Evolutionary conservation across 163 green algal genomes (phyloP).

Genomic region (Chlamydomonas reinhardtii): DNA sequence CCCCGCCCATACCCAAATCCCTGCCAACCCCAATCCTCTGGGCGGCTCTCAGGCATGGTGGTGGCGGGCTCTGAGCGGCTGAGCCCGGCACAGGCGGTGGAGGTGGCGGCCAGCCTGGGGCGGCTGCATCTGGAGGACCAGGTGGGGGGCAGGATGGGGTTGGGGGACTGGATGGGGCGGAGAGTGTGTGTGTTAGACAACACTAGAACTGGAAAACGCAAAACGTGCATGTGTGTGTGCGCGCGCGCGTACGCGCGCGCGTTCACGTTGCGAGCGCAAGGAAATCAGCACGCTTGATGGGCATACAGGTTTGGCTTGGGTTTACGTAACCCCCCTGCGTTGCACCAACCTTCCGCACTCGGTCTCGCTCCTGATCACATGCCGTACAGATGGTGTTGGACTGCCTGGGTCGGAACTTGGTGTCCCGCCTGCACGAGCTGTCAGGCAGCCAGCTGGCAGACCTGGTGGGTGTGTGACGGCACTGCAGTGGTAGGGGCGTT

Average conservation of each 20-base stretch:
- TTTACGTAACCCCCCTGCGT: too few relatives aligned
- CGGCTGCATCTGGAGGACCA: slow-evolving; percentile 18
- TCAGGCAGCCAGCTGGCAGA: slow-evolving; percentile 24
- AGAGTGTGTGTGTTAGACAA: too few relatives aligned
- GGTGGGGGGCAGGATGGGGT: not conserved
- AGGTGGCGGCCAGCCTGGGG: slow-evolving; percentile 1
- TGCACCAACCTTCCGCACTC: too few relatives aligned
- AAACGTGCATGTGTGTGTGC: too few relatives aligned
- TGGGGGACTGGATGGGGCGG: not conserved
- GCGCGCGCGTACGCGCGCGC: too few relatives aligned
- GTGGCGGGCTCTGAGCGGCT: slow-evolving; percentile 34
- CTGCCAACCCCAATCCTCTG: not conserved
- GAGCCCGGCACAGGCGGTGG: not conserved
- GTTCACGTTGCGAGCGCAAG: too few relatives aligned
- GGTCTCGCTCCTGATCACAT: too few relatives aligned
- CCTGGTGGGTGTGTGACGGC: slow-evolving; percentile 18
- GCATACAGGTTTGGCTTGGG: too few relatives aligned
- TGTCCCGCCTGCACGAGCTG: slow-evolving; percentile 27
- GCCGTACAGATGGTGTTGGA: slow-evolving; percentile 28
- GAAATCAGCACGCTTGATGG: too few relatives aligned
- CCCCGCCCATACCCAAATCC: too few relatives aligned
- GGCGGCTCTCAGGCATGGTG: slow-evolving; percentile 26
- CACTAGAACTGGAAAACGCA: too few relatives aligned
- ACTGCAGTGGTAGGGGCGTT: too few relatives aligned
- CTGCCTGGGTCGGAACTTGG: slow-evolving; percentile 13